These are phyloP conservation scores for Mucor racemosus DNA, from an alignment of 371 early-diverging fungal species.

Conservation along the genomic window DNA sequence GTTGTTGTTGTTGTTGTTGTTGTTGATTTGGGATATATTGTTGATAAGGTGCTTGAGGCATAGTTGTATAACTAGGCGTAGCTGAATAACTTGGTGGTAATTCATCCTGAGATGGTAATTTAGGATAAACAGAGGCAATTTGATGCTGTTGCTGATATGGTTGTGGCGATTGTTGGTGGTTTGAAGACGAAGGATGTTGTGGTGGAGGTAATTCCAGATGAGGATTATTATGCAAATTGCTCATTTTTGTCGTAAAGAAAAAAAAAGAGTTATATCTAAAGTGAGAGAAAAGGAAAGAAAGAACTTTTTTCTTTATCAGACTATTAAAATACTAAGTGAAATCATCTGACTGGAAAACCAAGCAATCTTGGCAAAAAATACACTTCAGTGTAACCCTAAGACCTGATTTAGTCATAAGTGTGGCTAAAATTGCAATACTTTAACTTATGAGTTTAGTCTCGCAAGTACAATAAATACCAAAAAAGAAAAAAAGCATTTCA, in stretches of 20 bases:
- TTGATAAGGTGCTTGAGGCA: constrained; percentile 10
- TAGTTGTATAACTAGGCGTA: not conserved
- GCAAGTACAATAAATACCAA: too few relatives aligned
- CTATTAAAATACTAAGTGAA: not conserved
- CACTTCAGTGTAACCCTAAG: not conserved
- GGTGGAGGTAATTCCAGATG: constrained; percentile 14
- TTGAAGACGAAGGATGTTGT: not conserved
- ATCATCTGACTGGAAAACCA: constrained; percentile 11
- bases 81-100: constrained; percentile 9
- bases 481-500: too few relatives aligned
- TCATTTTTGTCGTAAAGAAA: not conserved
- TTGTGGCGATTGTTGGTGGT: not conserved
- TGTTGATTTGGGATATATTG: not conserved
- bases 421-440: not conserved
- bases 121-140: constrained; percentile 13
- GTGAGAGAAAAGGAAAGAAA: not conserved
- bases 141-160: not conserved
- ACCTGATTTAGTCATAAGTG: not conserved
- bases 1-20: not conserved
- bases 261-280: not conserved
- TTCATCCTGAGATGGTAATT: constrained; percentile 14
- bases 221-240: constrained; percentile 13
- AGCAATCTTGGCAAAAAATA: constrained; percentile 8
- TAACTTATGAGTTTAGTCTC: not conserved
- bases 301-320: not conserved